Evolutionary conservation across 352 stramenopile genomes (phyloP).

Genomic region (Phytophthora cactorum): DNA sequence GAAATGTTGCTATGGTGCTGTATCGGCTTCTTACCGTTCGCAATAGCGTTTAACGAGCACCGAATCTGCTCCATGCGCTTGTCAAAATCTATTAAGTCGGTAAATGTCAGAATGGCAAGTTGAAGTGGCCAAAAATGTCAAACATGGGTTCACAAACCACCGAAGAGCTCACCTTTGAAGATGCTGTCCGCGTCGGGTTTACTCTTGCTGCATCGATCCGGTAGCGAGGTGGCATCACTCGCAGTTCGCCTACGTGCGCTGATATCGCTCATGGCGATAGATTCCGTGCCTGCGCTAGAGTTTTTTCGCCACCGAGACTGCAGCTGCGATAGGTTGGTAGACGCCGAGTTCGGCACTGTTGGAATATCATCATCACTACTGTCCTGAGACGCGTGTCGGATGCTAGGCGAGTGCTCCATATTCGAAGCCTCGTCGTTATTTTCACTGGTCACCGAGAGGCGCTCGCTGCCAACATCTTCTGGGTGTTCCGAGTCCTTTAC

Average conservation of each 20-base stretch:
- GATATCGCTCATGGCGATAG: constrained; percentile 14
- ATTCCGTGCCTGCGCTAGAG: constrained; percentile 1
- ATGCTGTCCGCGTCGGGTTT: constrained; percentile 21
- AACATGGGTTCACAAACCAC: constrained; percentile 2
- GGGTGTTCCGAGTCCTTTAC: neutral
- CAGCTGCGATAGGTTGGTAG: constrained; percentile 15
- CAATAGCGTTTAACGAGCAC: constrained; percentile 63
- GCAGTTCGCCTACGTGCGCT: constrained; percentile 8
- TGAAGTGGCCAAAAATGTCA: constrained; percentile 12
- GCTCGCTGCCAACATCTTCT: constrained; percentile 13
- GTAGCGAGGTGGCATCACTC: constrained; percentile 12
- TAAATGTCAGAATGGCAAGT: constrained; percentile 9
- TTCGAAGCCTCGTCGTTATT: constrained; percentile 1
- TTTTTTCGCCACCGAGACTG: constrained; percentile 15
- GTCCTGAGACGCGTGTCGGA: neutral
- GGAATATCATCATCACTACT: constrained; percentile 11
- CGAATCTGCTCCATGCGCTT: constrained; percentile 78
- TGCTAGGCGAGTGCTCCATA: constrained; percentile 14
- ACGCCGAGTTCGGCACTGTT: constrained; percentile 12
- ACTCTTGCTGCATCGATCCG: constrained; percentile 5
- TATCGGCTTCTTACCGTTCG: constrained; percentile 28
- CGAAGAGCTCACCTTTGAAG: constrained; percentile 36
- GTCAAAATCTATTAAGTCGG: constrained; percentile 57
- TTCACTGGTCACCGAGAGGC: constrained; percentile 1
- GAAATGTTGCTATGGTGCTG: neutral